Evolutionary conservation across 176 grass and related monocot species (phyloP).

Genomic region (Zea luxurians): DNA sequence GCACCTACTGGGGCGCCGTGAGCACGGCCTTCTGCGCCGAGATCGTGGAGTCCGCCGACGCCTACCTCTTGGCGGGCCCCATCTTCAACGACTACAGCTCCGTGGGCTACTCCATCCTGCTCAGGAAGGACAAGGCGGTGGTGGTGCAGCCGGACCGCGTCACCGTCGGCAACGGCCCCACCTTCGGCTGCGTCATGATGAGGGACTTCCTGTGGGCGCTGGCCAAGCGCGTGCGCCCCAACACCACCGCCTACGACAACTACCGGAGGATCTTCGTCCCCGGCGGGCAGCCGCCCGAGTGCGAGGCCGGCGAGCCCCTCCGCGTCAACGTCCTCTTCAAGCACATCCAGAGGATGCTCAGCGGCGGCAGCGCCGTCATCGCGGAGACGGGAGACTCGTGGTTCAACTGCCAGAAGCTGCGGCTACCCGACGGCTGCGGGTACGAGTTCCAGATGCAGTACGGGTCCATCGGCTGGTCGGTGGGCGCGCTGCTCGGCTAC

Average conservation of each 20-base stretch:
- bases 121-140: constrained; percentile 69
- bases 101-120: constrained; percentile 64
- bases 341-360: constrained; percentile 73
- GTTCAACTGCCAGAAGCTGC: constrained; percentile 94
- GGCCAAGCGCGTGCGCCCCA: constrained; percentile 40
- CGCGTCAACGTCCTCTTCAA: constrained; percentile 78
- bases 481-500: constrained; percentile 67
- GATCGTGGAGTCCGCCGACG: constrained; percentile 87
- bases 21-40: constrained; percentile 81
- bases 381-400: constrained; percentile 77
- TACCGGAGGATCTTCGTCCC: constrained; percentile 74
- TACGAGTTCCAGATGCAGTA: constrained; percentile 97
- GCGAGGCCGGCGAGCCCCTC: constrained; percentile 46
- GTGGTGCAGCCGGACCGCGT: constrained; percentile 82
- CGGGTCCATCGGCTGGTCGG: constrained; percentile 77
- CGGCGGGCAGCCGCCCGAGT: constrained; percentile 39
- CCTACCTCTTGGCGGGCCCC: constrained; percentile 68
- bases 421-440: constrained; percentile 62
- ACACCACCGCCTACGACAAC: constrained; percentile 67
- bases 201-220: constrained; percentile 57
- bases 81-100: constrained; percentile 93
- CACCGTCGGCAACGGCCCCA: constrained; percentile 57
- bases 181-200: constrained; percentile 80
- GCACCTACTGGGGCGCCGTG: constrained; percentile 85
- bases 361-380: constrained; percentile 50